These are phyloP conservation scores for Penicillium robsamsonii DNA, from an alignment of 495 filamentous ascomycete genomes.

Conservation along the genomic window DNA sequence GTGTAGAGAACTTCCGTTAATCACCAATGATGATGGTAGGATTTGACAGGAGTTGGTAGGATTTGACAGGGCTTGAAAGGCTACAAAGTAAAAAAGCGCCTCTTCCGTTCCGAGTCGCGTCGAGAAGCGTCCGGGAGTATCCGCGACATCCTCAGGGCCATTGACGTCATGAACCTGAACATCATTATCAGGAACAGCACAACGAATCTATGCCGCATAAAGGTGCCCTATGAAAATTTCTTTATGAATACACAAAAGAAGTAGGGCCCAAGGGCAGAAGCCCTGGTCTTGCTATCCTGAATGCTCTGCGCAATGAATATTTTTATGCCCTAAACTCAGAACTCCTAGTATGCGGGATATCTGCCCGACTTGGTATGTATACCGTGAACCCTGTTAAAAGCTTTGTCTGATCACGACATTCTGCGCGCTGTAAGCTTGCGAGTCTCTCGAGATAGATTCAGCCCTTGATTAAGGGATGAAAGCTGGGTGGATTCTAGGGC, in stretches of 20 bases:
- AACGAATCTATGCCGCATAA: too few species aligned
- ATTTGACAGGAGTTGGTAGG: too few species aligned
- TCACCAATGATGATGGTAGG: too few species aligned
- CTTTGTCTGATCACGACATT: not conserved
- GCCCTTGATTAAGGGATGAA: not conserved
- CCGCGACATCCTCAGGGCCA: not conserved
- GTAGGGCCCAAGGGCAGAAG: not conserved
- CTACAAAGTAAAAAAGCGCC: not conserved
- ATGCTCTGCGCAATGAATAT: not conserved
- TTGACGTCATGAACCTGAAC: not conserved
- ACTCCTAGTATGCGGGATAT: not conserved
- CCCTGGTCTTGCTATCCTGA: not conserved
- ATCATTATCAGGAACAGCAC: not conserved
- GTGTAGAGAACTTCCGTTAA: slow-evolving; percentile 7
- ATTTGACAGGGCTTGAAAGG: too few species aligned
- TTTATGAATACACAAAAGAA: not conserved
- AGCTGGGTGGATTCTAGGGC: not conserved
- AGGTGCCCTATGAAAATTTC: not conserved
- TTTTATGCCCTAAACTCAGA: not conserved
- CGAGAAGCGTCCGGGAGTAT: too few species aligned
- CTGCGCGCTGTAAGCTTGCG: not conserved
- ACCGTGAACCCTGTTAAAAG: not conserved
- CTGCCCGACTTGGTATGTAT: not conserved
- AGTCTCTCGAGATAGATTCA: not conserved
- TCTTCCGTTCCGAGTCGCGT: not conserved